Evolutionary conservation across 1,139 yeast species (phyloP).

Genomic region (Candida glucosophila): DNA sequence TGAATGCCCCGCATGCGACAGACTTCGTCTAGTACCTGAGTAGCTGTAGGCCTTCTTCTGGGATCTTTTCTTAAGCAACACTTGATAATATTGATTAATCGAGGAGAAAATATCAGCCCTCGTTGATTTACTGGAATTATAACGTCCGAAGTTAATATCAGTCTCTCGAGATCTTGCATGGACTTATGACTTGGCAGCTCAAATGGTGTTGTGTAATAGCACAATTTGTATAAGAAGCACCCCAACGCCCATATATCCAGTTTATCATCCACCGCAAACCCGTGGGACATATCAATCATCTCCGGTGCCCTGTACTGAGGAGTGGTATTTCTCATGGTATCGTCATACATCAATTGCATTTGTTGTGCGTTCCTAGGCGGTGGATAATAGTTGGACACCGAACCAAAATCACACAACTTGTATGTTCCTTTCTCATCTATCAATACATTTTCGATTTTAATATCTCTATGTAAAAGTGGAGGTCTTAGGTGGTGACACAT

Average conservation of each 20-base stretch:
- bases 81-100: slow-evolving; percentile 50
- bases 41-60: slow-evolving; percentile 60
- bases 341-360: slow-evolving; percentile 63
- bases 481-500: slow-evolving; percentile 81
- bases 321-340: slow-evolving; percentile 84
- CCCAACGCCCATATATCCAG: slow-evolving; percentile 97
- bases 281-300: slow-evolving; percentile 82
- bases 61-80: slow-evolving; percentile 65
- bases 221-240: slow-evolving; percentile 77
- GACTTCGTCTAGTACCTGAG: slow-evolving; percentile 63
- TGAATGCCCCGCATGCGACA: slow-evolving; percentile 47
- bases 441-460: slow-evolving; percentile 90
- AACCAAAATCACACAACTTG: slow-evolving; percentile 92
- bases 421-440: slow-evolving; percentile 65
- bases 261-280: slow-evolving; percentile 87
- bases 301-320: slow-evolving; percentile 98
- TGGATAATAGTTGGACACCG: slow-evolving; percentile 63
- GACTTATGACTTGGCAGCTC: slow-evolving; percentile 49
- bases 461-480: slow-evolving; percentile 85
- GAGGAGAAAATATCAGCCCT: slow-evolving; percentile 28
- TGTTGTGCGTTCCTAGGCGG: slow-evolving; percentile 64
- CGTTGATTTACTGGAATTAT: slow-evolving; percentile 30
- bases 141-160: slow-evolving; percentile 25
- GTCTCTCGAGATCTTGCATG: slow-evolving; percentile 31
- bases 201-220: slow-evolving; percentile 93